phyloP scores from a whole-genome alignment of 2,329 filamentous ascomycete genomes.

The Madurella mycetomatis region DNA sequence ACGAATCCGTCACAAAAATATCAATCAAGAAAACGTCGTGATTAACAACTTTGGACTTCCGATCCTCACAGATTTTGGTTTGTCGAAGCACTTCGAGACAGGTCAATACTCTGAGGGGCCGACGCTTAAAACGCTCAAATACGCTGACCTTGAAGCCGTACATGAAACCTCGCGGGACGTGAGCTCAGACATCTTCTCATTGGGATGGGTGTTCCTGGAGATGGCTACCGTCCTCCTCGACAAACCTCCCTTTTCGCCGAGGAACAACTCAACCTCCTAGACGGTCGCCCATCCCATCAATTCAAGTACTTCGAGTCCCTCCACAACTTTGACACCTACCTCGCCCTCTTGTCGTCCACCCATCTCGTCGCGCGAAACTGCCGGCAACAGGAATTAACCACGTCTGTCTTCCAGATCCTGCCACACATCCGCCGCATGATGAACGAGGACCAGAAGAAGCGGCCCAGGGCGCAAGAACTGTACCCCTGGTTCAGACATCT shows the following conservation, averaged over 20 bases:
- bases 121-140: constrained; percentile 24
- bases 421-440: constrained; percentile 25
- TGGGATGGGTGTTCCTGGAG: constrained; percentile 30
- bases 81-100: constrained; percentile 27
- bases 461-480: constrained; percentile 22
- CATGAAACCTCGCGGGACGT: constrained; percentile 22
- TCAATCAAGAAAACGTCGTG: constrained; percentile 30
- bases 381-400: constrained; percentile 8
- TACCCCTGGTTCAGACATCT: constrained; percentile 25
- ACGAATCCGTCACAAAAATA: constrained; percentile 28
- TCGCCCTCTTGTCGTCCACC: constrained; percentile 9
- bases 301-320: constrained; percentile 25
- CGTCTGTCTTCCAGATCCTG: constrained; percentile 18
- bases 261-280: constrained; percentile 14
- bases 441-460: constrained; percentile 13
- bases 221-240: constrained; percentile 28
- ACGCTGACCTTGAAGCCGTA: constrained; percentile 26
- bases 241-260: constrained; percentile 21
- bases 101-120: constrained; percentile 24
- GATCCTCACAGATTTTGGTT: constrained; percentile 26
- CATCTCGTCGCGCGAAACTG: not conserved
- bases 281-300: not conserved
- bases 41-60: constrained; percentile 27
- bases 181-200: constrained; percentile 28
- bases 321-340: constrained; percentile 19